A percentile compares a stretch with the other conserved stretches of the same genome.
These are phyloP conservation scores for Radiomyces spectabilis DNA, from an alignment of 192 early-diverging fungal genomes.

Conservation along the genomic window DNA sequence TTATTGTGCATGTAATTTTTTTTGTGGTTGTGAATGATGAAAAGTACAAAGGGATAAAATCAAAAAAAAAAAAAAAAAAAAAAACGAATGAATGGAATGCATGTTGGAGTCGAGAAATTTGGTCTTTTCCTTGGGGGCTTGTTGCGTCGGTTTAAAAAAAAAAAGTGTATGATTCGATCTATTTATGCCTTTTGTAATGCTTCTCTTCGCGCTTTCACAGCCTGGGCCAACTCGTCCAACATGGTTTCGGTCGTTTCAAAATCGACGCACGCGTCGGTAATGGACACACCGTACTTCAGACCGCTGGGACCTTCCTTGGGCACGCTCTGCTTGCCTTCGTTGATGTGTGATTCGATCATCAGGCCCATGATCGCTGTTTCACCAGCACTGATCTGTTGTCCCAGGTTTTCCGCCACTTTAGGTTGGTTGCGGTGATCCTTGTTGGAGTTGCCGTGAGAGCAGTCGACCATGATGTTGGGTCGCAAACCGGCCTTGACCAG, in stretches of 20 bases:
- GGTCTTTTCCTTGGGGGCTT: too few species aligned
- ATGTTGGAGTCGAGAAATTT: too few species aligned
- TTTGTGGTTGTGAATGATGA: too few species aligned
- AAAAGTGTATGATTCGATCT: too few species aligned
- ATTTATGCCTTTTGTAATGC: too few species aligned
- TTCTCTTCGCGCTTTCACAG: conserved; percentile 61
- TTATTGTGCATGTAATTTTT: too few species aligned
- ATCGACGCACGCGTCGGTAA: conserved; percentile 91
- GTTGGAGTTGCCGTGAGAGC: conserved; percentile 86
- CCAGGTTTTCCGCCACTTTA: conserved; percentile 59
- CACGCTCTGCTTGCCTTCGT: conserved; percentile 82
- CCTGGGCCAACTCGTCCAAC: conserved; percentile 68
- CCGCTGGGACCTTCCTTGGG: conserved; percentile 53
- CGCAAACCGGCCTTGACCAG: conserved; percentile 59
- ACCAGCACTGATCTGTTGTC: conserved; percentile 65
- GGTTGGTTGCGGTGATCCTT: conserved; percentile 89
- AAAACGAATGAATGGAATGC: too few species aligned
- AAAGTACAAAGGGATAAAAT: too few species aligned
- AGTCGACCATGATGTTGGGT: conserved; percentile 86
- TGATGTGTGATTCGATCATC: conserved; percentile 91
- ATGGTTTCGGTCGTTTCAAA: conserved; percentile 78
- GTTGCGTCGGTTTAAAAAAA: too few species aligned
- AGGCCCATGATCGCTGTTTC: conserved; percentile 69
- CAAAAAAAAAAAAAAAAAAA: too few species aligned
- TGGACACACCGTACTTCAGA: conserved; percentile 80